Conservation (phyloP, 306 rosid genomes). For the Aeschynomene evenia region DNA sequence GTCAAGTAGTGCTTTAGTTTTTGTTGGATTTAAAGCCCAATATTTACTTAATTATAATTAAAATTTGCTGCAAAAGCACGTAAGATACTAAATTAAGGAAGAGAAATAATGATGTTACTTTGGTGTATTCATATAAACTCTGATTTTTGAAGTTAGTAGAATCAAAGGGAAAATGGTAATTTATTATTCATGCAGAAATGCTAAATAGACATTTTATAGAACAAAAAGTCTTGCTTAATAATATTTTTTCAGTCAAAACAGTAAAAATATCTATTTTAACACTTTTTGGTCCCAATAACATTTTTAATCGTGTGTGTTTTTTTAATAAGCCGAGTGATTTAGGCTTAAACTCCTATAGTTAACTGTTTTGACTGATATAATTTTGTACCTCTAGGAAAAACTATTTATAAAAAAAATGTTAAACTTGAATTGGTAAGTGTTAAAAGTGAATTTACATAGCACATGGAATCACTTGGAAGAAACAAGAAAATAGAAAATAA, state of each 20-base stretch:
- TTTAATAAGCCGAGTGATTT: too few species aligned
- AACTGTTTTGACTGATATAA: too few species aligned
- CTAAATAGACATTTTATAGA: neutral
- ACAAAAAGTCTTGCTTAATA: too few species aligned
- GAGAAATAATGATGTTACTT: neutral
- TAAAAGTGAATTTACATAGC: neutral
- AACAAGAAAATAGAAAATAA: neutral
- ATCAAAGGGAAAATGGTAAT: neutral
- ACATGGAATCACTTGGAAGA: neutral
- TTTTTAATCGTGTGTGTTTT: too few species aligned
- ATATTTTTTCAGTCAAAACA: too few species aligned
- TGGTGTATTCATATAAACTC: neutral
- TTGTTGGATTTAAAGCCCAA: conserved; percentile 14
- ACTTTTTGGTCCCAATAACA: too few species aligned
- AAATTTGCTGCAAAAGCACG: neutral
- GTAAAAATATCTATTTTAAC: too few species aligned
- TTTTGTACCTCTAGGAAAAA: too few species aligned
- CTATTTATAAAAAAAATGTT: too few species aligned
- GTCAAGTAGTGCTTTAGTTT: neutral
- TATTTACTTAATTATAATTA: too few species aligned
- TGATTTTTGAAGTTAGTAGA: neutral
- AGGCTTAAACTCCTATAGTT: too few species aligned
- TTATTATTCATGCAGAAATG: neutral
- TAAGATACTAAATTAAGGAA: neutral
- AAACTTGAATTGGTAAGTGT: neutral